Evolutionary conservation across 768 basidiomycete species (phyloP).

Genomic region (Rhodosporidiobolus odoratus): DNA sequence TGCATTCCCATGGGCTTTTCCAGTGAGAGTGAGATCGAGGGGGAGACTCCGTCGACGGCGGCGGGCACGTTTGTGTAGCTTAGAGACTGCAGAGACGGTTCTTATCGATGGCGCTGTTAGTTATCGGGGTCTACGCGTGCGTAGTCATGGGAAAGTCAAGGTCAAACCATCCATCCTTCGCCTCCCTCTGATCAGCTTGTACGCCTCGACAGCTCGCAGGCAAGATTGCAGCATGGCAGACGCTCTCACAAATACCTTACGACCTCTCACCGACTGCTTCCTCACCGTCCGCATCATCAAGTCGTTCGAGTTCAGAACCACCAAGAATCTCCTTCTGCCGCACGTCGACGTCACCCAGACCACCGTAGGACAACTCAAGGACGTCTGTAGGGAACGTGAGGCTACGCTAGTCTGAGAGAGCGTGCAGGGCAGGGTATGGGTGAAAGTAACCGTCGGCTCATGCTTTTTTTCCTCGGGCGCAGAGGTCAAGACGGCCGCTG

Average conservation of each 20-base stretch:
- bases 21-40: no score
- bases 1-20: no score
- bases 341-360: constrained; percentile 69
- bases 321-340: constrained; percentile 76
- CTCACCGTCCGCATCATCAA: constrained; percentile 90
- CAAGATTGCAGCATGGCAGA: constrained; percentile 2
- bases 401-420: constrained; percentile 18
- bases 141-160: no score
- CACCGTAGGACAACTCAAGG: constrained; percentile 76
- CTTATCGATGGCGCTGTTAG: no score
- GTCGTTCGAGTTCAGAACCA: constrained; percentile 85
- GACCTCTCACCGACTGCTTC: constrained; percentile 69
- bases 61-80: no score
- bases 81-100: no score
- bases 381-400: constrained; percentile 62
- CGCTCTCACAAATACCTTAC: constrained; percentile 59
- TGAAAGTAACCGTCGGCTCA: background rate
- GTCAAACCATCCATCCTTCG: background rate
- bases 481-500: constrained; percentile 69
- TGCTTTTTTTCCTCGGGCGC: background rate
- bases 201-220: background rate
- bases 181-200: background rate
- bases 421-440: no score
- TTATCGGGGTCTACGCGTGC: no score
- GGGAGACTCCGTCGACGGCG: no score